phyloP scores from a whole-genome alignment of 1,284 basidiomycete species.

The Papiliotrema laurentii region DNA sequence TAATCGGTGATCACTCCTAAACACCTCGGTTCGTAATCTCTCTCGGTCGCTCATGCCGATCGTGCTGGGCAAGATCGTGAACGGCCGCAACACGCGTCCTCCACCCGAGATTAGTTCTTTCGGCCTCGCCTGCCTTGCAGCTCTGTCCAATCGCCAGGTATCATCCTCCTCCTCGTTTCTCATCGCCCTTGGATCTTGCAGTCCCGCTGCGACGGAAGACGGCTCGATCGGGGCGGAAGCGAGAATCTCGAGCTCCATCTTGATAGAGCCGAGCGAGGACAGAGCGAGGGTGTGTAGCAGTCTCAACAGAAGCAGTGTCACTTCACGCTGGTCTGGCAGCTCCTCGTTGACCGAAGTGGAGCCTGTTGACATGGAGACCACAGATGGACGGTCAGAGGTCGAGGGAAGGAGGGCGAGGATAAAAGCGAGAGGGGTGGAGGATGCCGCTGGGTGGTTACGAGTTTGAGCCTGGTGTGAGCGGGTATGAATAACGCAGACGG shows the following conservation, averaged over 20 bases:
- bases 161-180: constrained; percentile 48
- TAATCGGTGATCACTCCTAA: constrained; percentile 76
- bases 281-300: constrained; percentile 68
- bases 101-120: constrained; percentile 63
- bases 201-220: too few species aligned
- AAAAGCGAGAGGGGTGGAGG: constrained; percentile 33
- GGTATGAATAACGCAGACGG: background rate
- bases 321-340: constrained; percentile 61
- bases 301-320: constrained; percentile 65
- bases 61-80: constrained; percentile 79
- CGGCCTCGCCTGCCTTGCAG: constrained; percentile 36
- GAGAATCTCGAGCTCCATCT: constrained; percentile 71
- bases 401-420: constrained; percentile 29
- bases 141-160: constrained; percentile 71
- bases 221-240: constrained; percentile 48
- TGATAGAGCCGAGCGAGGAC: constrained; percentile 62
- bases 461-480: constrained; percentile 52
- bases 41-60: constrained; percentile 56
- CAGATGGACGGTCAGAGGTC: constrained; percentile 7
- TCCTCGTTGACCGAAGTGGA: constrained; percentile 50
- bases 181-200: constrained; percentile 37
- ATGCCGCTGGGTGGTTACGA: constrained; percentile 50
- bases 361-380: constrained; percentile 15
- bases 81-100: constrained; percentile 79
- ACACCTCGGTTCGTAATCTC: constrained; percentile 72